phyloP scores from a whole-genome alignment of 164 flowering plant genomes.

The Amborella trichopoda region DNA sequence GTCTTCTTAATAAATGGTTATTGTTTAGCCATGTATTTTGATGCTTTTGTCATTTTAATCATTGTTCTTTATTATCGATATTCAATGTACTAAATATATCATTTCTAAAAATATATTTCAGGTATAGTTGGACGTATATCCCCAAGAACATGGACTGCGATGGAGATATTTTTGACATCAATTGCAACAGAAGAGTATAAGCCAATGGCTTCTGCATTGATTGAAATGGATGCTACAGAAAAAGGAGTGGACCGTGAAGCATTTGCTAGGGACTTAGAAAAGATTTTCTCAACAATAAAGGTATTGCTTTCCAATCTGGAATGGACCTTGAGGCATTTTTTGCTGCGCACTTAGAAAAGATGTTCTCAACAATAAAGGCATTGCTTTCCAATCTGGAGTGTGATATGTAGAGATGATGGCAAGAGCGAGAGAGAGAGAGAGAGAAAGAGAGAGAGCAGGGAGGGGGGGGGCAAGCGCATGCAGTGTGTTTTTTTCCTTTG shows the following conservation, averaged over 20 bases:
- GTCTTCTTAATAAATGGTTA: too few species aligned
- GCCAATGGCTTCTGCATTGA: slow-evolving; percentile 82
- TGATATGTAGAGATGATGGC: too few species aligned
- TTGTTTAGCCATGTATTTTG: too few species aligned
- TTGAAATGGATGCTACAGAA: slow-evolving; percentile 87
- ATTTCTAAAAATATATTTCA: slow-evolving; percentile 12
- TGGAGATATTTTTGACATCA: slow-evolving; percentile 76
- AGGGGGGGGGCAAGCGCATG: too few species aligned
- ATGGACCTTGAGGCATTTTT: background rate
- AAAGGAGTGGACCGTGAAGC: slow-evolving; percentile 56
- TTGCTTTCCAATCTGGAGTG: too few species aligned
- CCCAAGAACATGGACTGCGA: slow-evolving; percentile 89
- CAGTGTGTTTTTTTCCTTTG: too few species aligned
- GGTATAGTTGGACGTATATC: slow-evolving; percentile 98
- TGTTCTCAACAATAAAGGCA: too few species aligned
- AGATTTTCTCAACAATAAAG: slow-evolving; percentile 81
- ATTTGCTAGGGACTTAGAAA: slow-evolving; percentile 79
- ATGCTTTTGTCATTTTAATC: too few species aligned
- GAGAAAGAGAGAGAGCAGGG: too few species aligned
- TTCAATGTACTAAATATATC: background rate
- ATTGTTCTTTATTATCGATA: too few species aligned
- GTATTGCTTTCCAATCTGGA: slow-evolving; percentile 13
- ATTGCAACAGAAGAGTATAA: slow-evolving; percentile 74
- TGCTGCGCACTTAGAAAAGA: too few species aligned
- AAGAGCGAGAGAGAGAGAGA: too few species aligned